Base-by-base conservation (phyloP, 164 flowering plant genomes). In the Nelumbo lutea region DNA sequence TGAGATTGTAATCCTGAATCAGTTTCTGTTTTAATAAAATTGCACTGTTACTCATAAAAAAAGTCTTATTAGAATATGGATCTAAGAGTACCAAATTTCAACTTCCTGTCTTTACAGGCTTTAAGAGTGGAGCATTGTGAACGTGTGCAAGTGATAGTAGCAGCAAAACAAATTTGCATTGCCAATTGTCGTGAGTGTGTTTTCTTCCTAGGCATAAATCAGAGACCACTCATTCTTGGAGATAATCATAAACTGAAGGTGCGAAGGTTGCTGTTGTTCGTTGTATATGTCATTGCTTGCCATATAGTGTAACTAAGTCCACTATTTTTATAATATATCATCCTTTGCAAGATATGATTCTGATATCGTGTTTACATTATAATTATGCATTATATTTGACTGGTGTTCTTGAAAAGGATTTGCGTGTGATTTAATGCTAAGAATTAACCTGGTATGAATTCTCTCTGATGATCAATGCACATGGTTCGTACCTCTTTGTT, bases 181-280 rank as follows among this genome's bases (percentile, higher is more conserved):
- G 98, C 98, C 46, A 95, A 89, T 71, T 95, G 98, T 71, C 98
- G 99, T 48, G 99, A 95, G 79, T 95, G 99, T 78, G 79, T 90
- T 38, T 95, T 92, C 81, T 95, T 80, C 76, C 70, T 95, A 69
- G 99, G 98, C 42, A 97, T 92, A 65, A 95, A 95, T 74, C 98
- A 92, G 70, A 82, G 84, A 65, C 99, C 99, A 9, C 97, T 95
- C 61, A 83, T 92, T 73, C 84, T 95, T 75, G 99, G 99, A 55
- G 98, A 95, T 79, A 95, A 92, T 74, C 96, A 92, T 73, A 95
- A 95, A 73, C 75, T 92, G 66, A 93, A 90, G 90, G 97, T 89
- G 40, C 78, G 77, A 50, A 4, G 11, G 65, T 61, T 59, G 43
- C 46, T 62, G n/a, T 52, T 59, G 9, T 6, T 27, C 15, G 10